A percentile compares a stretch with the other conserved stretches of the same genome.
Conservation (phyloP, 495 filamentous ascomycete genomes). For the Aspergillus affinis region DNA sequence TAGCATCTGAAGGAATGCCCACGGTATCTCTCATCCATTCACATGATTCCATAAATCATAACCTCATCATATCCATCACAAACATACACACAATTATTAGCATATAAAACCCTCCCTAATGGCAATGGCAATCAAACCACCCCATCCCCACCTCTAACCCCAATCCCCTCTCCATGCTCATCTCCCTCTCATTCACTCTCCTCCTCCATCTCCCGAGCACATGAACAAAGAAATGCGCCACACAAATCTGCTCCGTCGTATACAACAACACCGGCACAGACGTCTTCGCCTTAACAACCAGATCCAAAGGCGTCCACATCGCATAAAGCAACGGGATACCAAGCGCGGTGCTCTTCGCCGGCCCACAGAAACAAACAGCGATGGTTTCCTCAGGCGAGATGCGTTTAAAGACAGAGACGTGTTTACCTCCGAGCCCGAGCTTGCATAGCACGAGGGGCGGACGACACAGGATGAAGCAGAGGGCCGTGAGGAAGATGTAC, state of each 20-base stretch:
- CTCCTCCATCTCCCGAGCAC: conserved; percentile 46
- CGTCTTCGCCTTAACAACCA: conserved; percentile 50
- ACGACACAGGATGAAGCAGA: conserved; percentile 48
- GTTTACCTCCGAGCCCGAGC: conserved; percentile 21
- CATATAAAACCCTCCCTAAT: no score
- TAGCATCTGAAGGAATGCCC: background rate
- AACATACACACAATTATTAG: no score
- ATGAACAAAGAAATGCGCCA: conserved; percentile 56
- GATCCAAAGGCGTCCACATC: conserved; percentile 53
- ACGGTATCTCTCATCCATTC: no score
- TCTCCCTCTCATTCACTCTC: background rate
- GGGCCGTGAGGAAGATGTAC: conserved; percentile 50
- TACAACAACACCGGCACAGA: conserved; percentile 55
- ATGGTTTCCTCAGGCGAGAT: conserved; percentile 50
- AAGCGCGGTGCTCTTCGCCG: conserved; percentile 56
- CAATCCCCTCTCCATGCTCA: background rate
- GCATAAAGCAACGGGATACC: conserved; percentile 53
- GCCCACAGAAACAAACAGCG: conserved; percentile 57
- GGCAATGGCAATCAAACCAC: background rate
- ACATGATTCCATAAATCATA: no score
- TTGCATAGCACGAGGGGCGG: conserved; percentile 34
- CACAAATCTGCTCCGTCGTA: conserved; percentile 56
- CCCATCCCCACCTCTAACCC: conserved; percentile 1
- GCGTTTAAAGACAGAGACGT: conserved; percentile 35
- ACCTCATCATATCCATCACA: no score